Evolutionary conservation across 2,329 filamentous ascomycete species (phyloP).

Genomic region (Ophiostoma sp.): DNA sequence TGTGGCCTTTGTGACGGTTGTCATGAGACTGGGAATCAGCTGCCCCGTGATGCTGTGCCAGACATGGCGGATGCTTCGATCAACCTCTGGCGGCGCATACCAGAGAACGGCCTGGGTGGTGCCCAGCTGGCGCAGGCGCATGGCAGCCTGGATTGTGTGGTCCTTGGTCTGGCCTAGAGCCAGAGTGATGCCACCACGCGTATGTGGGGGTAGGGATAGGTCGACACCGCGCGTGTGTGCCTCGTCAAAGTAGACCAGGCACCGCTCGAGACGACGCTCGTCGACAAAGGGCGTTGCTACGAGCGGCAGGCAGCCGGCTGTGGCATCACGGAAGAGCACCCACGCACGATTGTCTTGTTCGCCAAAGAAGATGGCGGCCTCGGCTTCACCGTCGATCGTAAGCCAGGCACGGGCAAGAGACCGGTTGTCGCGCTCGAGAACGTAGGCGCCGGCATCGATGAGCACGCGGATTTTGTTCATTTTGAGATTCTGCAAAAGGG

Average conservation of each 20-base stretch:
- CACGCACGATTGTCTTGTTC: slow-evolving; percentile 30
- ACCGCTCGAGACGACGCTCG: slow-evolving; percentile 38
- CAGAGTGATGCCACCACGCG: slow-evolving; percentile 50
- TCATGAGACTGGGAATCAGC: too few species aligned
- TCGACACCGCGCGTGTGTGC: slow-evolving; percentile 58
- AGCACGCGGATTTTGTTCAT: slow-evolving; percentile 44
- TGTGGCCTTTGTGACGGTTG: too few species aligned
- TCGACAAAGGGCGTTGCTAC: slow-evolving; percentile 51
- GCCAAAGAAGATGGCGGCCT: slow-evolving; percentile 31
- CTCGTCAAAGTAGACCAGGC: slow-evolving; percentile 56
- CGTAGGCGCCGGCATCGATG: slow-evolving; percentile 60
- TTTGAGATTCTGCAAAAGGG: slow-evolving; percentile 40
- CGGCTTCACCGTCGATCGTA: neutral
- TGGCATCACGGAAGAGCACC: slow-evolving; percentile 18
- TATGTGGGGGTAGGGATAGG: slow-evolving; percentile 46
- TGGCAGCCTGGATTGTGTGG: slow-evolving; percentile 58
- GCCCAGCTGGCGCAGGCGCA: slow-evolving; percentile 56
- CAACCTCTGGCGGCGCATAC: slow-evolving; percentile 54
- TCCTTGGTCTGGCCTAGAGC: slow-evolving; percentile 55
- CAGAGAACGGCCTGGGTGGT: slow-evolving; percentile 52
- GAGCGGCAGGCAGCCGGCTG: slow-evolving; percentile 36
- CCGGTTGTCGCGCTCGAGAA: slow-evolving; percentile 39
- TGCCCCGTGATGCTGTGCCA: slow-evolving; percentile 29
- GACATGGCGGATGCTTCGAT: slow-evolving; percentile 53
- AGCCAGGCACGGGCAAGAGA: slow-evolving; percentile 15